phyloP scores from a whole-genome alignment of 176 grass and related monocot genomes.

The Aechmea fasciata region DNA sequence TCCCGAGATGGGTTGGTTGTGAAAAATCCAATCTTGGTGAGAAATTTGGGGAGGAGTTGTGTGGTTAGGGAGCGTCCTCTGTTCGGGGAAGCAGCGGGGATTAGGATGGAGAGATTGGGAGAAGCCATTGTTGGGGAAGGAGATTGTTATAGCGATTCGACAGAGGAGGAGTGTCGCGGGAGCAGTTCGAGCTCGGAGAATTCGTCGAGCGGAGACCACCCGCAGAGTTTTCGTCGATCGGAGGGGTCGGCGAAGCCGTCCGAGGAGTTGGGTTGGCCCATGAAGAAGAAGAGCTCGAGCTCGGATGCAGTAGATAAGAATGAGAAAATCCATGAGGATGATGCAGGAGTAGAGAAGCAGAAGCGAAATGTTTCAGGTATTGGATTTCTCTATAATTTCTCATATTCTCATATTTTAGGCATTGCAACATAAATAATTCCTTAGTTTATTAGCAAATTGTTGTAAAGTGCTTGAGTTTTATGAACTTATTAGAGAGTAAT shows the following conservation, averaged over 20 bases:
- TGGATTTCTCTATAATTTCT: background rate
- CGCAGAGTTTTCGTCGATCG: constrained; percentile 4
- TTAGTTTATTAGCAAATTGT: no score
- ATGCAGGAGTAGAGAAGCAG: constrained; percentile 12
- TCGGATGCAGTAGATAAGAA: constrained; percentile 5
- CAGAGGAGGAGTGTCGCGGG: constrained; percentile 7
- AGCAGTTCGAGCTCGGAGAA: constrained; percentile 27
- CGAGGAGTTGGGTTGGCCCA: constrained; percentile 19
- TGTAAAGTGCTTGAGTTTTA: no score
- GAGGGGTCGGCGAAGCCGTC: constrained; percentile 11
- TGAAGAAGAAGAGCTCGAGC: constrained; percentile 11
- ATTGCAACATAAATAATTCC: no score
- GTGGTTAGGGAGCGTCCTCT: constrained; percentile 15
- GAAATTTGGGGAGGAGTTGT: constrained; percentile 6
- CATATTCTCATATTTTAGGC: no score
- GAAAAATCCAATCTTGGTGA: constrained; percentile 19
- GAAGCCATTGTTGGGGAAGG: background rate
- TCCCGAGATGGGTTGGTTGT: constrained; percentile 11
- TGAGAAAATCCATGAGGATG: constrained; percentile 14
- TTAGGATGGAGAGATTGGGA: constrained; percentile 18
- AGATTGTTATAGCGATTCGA: constrained; percentile 22
- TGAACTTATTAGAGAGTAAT: no score
- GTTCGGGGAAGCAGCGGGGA: constrained; percentile 5
- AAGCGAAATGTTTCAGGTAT: constrained; percentile 9
- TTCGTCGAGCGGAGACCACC: constrained; percentile 10